These are phyloP conservation scores for Aspergillus calidoustus DNA, from an alignment of 2,329 filamentous ascomycete genomes.

Conservation along the genomic window DNA sequence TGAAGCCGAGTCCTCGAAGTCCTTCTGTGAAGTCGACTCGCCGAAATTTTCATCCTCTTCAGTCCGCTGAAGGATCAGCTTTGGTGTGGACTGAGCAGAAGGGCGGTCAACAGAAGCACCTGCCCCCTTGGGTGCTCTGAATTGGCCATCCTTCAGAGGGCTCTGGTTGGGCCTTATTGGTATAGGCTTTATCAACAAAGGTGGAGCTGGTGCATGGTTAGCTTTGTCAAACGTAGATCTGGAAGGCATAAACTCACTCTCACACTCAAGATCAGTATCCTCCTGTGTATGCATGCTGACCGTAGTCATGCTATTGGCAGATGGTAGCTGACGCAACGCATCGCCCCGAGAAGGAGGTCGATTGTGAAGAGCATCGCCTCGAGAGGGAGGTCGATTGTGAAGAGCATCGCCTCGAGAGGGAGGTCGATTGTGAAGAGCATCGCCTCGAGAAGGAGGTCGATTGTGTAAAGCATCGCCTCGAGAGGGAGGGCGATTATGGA, in stretches of 20 bases:
- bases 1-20: neutral
- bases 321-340: conserved; percentile 24
- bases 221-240: neutral
- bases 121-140: conserved; percentile 41
- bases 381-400: neutral
- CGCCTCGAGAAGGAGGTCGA: conserved; percentile 26
- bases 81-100: conserved; percentile 8
- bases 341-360: conserved; percentile 37
- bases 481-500: conserved; percentile 26
- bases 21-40: neutral
- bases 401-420: conserved; percentile 18
- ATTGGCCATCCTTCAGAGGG: conserved; percentile 28
- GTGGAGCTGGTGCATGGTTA: conserved; percentile 21
- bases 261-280: neutral
- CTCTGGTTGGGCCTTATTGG: conserved; percentile 24
- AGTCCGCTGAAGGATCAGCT: conserved; percentile 52
- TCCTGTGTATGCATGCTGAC: neutral
- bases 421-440: conserved; percentile 20
- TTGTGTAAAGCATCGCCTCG: conserved; percentile 31
- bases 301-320: neutral
- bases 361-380: conserved; percentile 11
- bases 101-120: conserved; percentile 1
- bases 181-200: conserved; percentile 29
- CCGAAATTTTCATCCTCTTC: conserved; percentile 51
- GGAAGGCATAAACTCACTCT: neutral